Evolutionary conservation across 2,329 filamentous ascomycete genomes (phyloP).

Genomic region (Claviceps purpurea): DNA sequence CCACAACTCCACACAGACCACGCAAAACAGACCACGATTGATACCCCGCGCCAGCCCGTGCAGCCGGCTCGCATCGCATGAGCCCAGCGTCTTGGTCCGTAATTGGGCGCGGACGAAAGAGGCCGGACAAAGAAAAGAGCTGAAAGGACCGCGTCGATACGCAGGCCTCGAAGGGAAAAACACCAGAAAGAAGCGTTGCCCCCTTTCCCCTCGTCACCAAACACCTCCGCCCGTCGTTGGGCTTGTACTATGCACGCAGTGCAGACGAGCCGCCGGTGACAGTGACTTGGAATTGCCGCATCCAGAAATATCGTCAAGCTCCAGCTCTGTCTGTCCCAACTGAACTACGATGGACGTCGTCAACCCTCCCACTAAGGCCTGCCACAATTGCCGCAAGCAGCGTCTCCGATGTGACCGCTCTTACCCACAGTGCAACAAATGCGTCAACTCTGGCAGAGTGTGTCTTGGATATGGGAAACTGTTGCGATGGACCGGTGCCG

Average conservation of each 20-base stretch:
- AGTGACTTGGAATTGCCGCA: constrained; percentile 4
- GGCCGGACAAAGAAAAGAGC: not conserved
- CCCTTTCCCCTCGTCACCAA: not conserved
- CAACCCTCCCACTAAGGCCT: constrained; percentile 22
- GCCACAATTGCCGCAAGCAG: constrained; percentile 41
- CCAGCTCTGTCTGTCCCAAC: not conserved
- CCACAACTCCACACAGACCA: not conserved
- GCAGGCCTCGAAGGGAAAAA: not conserved
- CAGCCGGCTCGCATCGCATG: not conserved
- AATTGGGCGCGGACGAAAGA: not conserved
- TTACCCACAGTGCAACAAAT: constrained; percentile 38
- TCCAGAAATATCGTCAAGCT: not conserved
- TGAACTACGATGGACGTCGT: constrained; percentile 2
- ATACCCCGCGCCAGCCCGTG: not conserved
- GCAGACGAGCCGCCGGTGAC: constrained; percentile 4
- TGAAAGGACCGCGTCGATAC: not conserved
- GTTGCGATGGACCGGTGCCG: constrained; percentile 37
- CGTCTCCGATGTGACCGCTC: constrained; percentile 40
- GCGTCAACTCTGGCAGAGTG: constrained; percentile 31
- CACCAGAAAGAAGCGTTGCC: not conserved
- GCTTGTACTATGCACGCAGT: constrained; percentile 4
- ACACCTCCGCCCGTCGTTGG: constrained; percentile 1
- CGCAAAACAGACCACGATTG: not conserved
- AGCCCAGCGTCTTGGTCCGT: not conserved
- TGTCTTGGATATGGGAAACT: constrained; percentile 41